Conservation (phyloP, 2,329 filamentous ascomycete genomes). For the Aspergillus sclerotialis region DNA sequence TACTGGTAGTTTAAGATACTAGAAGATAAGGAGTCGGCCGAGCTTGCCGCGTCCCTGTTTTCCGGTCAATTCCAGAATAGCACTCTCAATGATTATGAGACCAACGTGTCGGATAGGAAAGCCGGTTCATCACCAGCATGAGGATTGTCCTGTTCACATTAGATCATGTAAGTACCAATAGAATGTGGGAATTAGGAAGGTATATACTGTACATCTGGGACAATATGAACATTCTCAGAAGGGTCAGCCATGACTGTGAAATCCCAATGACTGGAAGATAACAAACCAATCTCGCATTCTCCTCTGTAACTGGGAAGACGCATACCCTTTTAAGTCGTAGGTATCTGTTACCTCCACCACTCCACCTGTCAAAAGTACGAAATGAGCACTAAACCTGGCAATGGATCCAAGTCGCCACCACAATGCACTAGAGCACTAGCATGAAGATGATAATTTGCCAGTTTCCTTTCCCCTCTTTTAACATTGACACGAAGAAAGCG, state of each 20-base stretch:
- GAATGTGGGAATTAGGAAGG: background rate
- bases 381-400: background rate
- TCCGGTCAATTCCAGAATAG: background rate
- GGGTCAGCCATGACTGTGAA: background rate
- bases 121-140: background rate
- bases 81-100: no score
- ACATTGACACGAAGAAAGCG: background rate
- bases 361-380: background rate
- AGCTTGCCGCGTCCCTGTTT: slow-evolving; percentile 6
- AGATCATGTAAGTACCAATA: background rate
- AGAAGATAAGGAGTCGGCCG: slow-evolving; percentile 10
- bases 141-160: background rate
- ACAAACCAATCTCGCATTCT: background rate
- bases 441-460: slow-evolving; percentile 12
- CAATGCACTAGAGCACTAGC: background rate
- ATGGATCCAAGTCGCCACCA: background rate
- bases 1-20: slow-evolving; percentile 14
- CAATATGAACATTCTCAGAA: background rate
- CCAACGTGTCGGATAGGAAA: background rate
- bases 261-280: background rate
- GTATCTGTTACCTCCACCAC: no score
- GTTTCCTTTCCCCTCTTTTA: slow-evolving; percentile 2
- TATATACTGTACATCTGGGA: background rate
- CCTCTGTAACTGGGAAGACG: background rate
- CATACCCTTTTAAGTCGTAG: background rate